Evolutionary conservation across 179 eudicot species (phyloP).

Genomic region (Beta lomatogona): DNA sequence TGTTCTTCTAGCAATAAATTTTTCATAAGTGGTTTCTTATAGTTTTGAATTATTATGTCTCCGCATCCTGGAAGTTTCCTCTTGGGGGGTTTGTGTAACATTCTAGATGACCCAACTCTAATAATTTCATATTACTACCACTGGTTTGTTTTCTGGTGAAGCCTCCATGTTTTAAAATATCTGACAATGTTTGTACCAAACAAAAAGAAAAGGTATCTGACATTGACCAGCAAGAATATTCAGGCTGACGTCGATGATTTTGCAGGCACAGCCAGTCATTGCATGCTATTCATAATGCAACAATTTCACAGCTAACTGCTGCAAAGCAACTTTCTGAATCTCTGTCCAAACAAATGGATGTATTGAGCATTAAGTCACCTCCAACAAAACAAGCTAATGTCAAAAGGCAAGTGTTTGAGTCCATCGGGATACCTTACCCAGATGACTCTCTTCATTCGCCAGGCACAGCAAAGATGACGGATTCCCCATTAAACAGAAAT

Average conservation of each 20-base stretch:
- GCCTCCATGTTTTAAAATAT: neutral
- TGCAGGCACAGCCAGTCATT: conserved; percentile 72
- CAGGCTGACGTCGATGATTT: conserved; percentile 11
- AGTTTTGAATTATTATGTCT: neutral
- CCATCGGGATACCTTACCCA: conserved; percentile 72
- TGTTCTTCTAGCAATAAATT: neutral
- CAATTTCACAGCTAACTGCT: conserved; percentile 74
- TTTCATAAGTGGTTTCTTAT: neutral
- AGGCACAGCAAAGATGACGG: conserved; percentile 31
- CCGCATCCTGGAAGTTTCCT: neutral
- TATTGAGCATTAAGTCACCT: conserved; percentile 60
- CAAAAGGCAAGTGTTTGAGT: conserved; percentile 76
- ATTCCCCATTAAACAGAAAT: conserved; percentile 41
- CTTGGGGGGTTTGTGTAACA: neutral
- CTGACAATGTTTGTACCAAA: neutral
- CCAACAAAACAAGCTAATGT: conserved; percentile 46
- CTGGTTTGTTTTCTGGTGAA: neutral
- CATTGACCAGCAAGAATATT: neutral
- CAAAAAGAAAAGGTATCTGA: neutral
- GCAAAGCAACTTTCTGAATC: conserved; percentile 88
- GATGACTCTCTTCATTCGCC: conserved; percentile 54
- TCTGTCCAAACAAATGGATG: conserved; percentile 80
- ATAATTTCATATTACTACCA: neutral
- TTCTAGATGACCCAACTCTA: neutral
- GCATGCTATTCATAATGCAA: conserved; percentile 71